Percentiles rank a stretch among this genome's conserved stretches.
These are phyloP conservation scores for Crithidia thermophila DNA, from an alignment of 208 protist species.

Conservation along the genomic window DNA sequence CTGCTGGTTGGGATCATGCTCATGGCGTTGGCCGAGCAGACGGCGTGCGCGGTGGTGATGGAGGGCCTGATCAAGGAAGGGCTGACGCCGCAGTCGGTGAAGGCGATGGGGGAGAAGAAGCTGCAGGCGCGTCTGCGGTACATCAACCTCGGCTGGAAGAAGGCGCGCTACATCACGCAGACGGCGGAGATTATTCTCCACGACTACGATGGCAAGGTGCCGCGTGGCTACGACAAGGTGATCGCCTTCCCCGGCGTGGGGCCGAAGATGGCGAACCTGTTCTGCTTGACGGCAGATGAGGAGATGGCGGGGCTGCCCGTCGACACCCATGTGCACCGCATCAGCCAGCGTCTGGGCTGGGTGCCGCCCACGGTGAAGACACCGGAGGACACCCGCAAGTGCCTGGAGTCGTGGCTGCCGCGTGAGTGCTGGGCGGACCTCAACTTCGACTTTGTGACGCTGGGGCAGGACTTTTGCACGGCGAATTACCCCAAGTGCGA, in stretches of 20 bases:
- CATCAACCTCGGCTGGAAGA: conserved; percentile 89
- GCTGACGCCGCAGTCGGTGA: conserved; percentile 39
- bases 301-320: conserved; percentile 89
- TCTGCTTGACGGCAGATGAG: conserved; percentile 58
- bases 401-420: conserved; percentile 93
- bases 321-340: conserved; percentile 95
- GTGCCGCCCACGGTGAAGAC: conserved; percentile 62
- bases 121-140: conserved; percentile 72
- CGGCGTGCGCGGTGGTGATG: conserved; percentile 85
- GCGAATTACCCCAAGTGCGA: conserved; percentile 63
- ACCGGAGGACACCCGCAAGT: conserved; percentile 91
- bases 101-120: conserved; percentile 36
- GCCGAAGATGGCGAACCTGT: conserved; percentile 94
- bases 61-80: conserved; percentile 31
- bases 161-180: conserved; percentile 82
- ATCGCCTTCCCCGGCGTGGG: conserved; percentile 91
- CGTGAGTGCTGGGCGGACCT: conserved; percentile 79
- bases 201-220: conserved; percentile 67
- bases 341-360: conserved; percentile 89
- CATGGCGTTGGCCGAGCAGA: conserved; percentile 86
- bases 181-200: conserved; percentile 55
- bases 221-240: conserved; percentile 59
- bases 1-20: conserved; percentile 89
- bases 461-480: conserved; percentile 91
- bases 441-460: conserved; percentile 91